Percentiles rank a stretch among this genome's conserved stretches.
phyloP scores from a whole-genome alignment of 2,329 filamentous ascomycete genomes.

The Waltergamsia citrina region DNA sequence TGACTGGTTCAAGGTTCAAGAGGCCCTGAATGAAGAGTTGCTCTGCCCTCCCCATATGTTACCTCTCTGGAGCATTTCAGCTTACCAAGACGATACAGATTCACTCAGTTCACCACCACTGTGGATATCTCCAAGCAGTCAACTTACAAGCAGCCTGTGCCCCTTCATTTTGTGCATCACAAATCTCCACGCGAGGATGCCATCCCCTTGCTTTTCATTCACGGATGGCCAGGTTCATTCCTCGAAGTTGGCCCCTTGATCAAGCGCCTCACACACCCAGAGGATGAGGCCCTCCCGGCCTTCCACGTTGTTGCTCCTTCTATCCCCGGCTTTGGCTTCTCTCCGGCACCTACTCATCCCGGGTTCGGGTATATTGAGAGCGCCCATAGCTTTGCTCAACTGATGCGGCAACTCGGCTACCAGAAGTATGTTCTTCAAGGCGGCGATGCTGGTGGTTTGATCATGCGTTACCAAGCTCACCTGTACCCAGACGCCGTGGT shows the following conservation, averaged over 20 bases:
- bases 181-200: conserved; percentile 11
- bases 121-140: not conserved
- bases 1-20: conserved; percentile 2
- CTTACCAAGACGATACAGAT: not conserved
- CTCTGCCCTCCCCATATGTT: not conserved
- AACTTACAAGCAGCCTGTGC: not conserved
- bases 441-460: conserved; percentile 1
- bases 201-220: conserved; percentile 28
- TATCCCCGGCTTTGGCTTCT: conserved; percentile 34
- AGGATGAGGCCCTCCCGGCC: conserved; percentile 16
- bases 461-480: conserved; percentile 1
- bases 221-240: conserved; percentile 33
- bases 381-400: conserved; percentile 6
- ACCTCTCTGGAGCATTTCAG: not conserved
- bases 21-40: not conserved
- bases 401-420: conserved; percentile 11
- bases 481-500: not conserved
- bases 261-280: conserved; percentile 17
- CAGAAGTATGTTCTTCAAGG: conserved; percentile 7
- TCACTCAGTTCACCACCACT: conserved; percentile 2
- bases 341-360: conserved; percentile 11
- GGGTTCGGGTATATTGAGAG: conserved; percentile 7
- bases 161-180: conserved; percentile 5
- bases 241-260: conserved; percentile 25
- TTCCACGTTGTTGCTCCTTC: conserved; percentile 38